Evolutionary conservation across 352 stramenopile genomes (phyloP), one percentile per base, ranked within the genome.

Genomic region (Thraustochytrium sp.): DNA sequence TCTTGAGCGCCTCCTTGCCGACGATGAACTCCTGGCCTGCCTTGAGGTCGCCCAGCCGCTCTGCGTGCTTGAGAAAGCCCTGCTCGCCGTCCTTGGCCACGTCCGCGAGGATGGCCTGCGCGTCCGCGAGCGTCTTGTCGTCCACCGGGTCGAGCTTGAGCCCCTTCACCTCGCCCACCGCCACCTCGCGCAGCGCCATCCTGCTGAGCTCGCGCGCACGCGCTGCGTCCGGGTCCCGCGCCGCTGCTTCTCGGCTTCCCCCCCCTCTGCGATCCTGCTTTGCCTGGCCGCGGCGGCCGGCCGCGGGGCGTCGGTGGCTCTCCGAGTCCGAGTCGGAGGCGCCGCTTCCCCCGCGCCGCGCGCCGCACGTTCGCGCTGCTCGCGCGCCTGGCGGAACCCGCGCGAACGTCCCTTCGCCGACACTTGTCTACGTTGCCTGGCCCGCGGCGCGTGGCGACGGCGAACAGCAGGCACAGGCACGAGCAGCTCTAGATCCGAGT

Each of bases 1-100:
- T 88, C 76, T 94, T 84, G 49, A 97, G 90, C 61, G 94, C 87
- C 1, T 87, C 86, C 40, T 88, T 87, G 75, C 80, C 74, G 13
- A 96, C 62, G 38, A 90, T 21, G 42, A 86, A 76, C 55, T 73
- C 51, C 36, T 40, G 61, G 26, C 78, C 82, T 11, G 80, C 59
- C 56, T 87, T 75, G 31, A 90, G 84, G 63, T 90, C 88, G 36
- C 86, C 85, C 3, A 90, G 85, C n/a, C 87, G 77, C 26, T 88
- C 23, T 16, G 86, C 86, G 49, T 89, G 83, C 55, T 86, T 72
- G 34, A 89, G 46, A 1, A 90, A 83, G 26, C 78, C 86, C 31
- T 72, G 72, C 61, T 87, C 87, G 34, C 86, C 86, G 21, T 78
- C 75, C n/a, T 37, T 78, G 74, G 88, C 85, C 4, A 90, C 85